These are phyloP conservation scores for Parastagonospora avenae DNA, from an alignment of 2,329 filamentous ascomycete genomes.

Conservation along the genomic window DNA sequence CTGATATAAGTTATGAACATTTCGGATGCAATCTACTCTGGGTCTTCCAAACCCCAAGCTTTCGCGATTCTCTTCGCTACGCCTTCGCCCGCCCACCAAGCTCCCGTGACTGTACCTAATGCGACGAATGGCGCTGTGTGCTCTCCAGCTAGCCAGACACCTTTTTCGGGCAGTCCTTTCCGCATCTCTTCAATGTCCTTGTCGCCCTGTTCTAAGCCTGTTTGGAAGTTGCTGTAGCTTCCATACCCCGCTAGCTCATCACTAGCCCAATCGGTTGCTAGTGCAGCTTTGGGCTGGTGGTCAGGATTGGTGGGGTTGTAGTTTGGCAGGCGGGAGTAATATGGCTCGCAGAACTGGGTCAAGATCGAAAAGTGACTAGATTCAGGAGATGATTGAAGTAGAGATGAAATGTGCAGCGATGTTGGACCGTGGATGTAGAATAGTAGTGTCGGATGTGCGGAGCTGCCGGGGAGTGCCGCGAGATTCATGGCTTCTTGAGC, in stretches of 20 bases:
- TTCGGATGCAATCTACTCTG: not conserved
- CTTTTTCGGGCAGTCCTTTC: conserved; percentile 62
- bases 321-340: conserved; percentile 74
- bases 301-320: conserved; percentile 60
- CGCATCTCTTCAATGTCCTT: conserved; percentile 69
- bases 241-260: conserved; percentile 82
- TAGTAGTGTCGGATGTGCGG: conserved; percentile 78
- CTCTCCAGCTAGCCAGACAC: conserved; percentile 87
- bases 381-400: conserved; percentile 42
- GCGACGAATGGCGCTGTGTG: conserved; percentile 91
- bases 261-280: conserved; percentile 77
- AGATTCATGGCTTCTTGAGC: conserved; percentile 79
- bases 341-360: conserved; percentile 73
- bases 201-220: conserved; percentile 72
- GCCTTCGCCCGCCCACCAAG: conserved; percentile 87
- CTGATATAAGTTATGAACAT: conserved; percentile 8
- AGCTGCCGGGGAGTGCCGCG: conserved; percentile 62
- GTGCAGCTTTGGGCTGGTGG: conserved; percentile 67
- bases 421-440: conserved; percentile 76
- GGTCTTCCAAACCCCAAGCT: conserved; percentile 50
- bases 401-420: conserved; percentile 35
- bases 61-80: conserved; percentile 69
- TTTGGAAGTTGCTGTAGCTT: conserved; percentile 84
- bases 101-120: conserved; percentile 71
- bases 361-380: conserved; percentile 59